Base-by-base conservation (phyloP, 495 filamentous ascomycete genomes). In the Niebla homalea region DNA sequence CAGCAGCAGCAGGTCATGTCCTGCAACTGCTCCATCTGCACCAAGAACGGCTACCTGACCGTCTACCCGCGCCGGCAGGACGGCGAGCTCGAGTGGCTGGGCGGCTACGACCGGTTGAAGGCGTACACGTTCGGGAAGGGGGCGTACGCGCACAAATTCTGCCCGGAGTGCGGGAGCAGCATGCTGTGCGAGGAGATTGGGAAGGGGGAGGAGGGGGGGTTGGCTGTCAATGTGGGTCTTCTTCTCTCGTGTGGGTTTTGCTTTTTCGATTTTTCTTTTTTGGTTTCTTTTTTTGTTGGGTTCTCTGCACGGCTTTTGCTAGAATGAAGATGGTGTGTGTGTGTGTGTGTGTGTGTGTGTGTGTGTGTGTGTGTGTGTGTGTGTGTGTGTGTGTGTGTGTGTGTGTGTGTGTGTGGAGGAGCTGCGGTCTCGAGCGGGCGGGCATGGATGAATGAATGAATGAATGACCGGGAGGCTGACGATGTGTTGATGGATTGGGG, bases 11-110 rank as follows among this genome's bases (percentile, higher is more conserved):
- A 23, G 42, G 23, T n/a, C 19, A 6, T 6, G 5, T 22, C 45
- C 12, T 71, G 69, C 60, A 70, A 66, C 56, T 70, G 68, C 55
- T 67, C 66, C n/a, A 65, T 69, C 29, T 70, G 69, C 57, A 52
- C 47, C 35, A 67, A 64, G 14, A 67, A 69, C 53, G 66, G 67
- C 29, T 71, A 69, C 38, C 48, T 65, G 22, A 60, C 67, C 16
- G 62, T 67, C 37, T 67, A 66, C 39, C 66, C 67, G 1, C 42
- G 51, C 12, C 25, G 23, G 4, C 15, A 20, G 4, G 50, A 42
- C 11, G 29, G 60, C 11, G 58, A 70, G 23, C 54, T 69, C 36
- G 46, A 43, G 5, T 49, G 63, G 26, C 20, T 52, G 15, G 38
- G 39, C 20, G 61, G 57, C 10, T 39, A 59, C 19, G 51, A 62